Conservation (phyloP, 2,329 filamentous ascomycete genomes). For the Aspergillus fumigatiaffinis region DNA sequence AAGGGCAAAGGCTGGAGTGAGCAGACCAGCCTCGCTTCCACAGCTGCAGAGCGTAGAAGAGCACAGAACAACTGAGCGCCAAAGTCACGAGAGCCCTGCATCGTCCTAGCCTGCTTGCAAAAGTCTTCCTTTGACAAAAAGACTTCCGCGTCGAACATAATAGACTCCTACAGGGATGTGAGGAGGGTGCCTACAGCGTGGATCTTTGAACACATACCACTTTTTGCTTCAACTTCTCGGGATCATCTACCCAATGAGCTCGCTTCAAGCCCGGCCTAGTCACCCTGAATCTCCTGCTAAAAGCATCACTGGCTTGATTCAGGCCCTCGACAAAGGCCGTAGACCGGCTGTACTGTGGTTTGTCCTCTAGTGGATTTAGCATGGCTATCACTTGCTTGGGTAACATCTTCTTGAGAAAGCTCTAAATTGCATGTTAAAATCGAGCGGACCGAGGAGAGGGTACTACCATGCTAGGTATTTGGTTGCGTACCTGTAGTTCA, state of each 20-base stretch:
- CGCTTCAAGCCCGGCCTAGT: constrained; percentile 67
- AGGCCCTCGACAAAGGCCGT: constrained; percentile 76
- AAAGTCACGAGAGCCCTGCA: constrained; percentile 81
- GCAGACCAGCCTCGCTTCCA: constrained; percentile 79
- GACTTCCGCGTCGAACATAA: constrained; percentile 62
- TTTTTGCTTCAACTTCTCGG: constrained; percentile 58
- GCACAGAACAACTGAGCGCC: constrained; percentile 90
- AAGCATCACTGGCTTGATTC: constrained; percentile 63
- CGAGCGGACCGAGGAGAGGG: not conserved
- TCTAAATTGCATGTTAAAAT: constrained; percentile 19
- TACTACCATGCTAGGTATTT: not conserved
- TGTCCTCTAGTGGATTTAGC: constrained; percentile 63
- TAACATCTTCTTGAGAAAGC: constrained; percentile 60
- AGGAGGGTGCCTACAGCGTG: constrained; percentile 12
- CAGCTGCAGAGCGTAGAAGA: constrained; percentile 73
- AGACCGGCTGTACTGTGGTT: constrained; percentile 71
- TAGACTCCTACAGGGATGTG: constrained; percentile 44
- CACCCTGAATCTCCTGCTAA: constrained; percentile 65
- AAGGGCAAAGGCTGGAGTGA: constrained; percentile 83
- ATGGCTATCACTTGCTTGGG: constrained; percentile 62
- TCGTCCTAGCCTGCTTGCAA: constrained; percentile 59
- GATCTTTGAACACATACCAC: constrained; percentile 15
- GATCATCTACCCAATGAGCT: constrained; percentile 70
- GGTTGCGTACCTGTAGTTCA: constrained; percentile 54
- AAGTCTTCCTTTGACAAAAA: constrained; percentile 71